Base-by-base conservation (phyloP, 2,329 filamentous ascomycete species). In the Epichloe hybrida region DNA sequence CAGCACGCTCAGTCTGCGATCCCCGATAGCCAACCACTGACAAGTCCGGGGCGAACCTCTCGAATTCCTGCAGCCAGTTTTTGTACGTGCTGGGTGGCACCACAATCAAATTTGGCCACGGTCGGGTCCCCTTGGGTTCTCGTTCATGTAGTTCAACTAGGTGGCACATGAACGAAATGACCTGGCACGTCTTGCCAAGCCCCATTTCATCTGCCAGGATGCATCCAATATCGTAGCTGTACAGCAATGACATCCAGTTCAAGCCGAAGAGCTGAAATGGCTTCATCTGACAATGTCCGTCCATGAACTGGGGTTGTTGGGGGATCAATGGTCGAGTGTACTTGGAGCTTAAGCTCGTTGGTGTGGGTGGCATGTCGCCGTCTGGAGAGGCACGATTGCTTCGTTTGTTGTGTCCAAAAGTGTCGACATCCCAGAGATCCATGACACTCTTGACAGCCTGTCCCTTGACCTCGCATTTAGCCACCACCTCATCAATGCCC, bases 141-240 rank as follows among this genome's bases (percentile, higher is more conserved):
- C 61, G 60, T 36, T 72, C 62, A 53, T 73, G 80, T 34, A 78
- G 79, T 61, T 89, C 81, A 15, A 86, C 81, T 27, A 98, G 72
- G 59, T 95, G 84, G 15, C 88, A 86, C 45, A 98, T 75, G 60
- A 98, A 88, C 0, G 88, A 83, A 58, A 98, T 95, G 54, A 97
- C 88, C 62, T 98, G 91, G 59, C 89, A 96, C 0, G 93, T 98
- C 73, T 98, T 98, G 44, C 93, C 93, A 40, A 91, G 72, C 48
- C 87, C 93, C 93, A 98, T 98, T 63, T 98, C 93, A 63, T 98
- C 93, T 2, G 93, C 93, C 17, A 98, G 73, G 51, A 98, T 97
- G 55, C 89, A 91, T 44, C 88, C 91, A 48, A 94, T 77, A 31
- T 82, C 76, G 52, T 86, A 82, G 49, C 83, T 76, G 69, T 88